Conservation (phyloP, 2,329 filamentous ascomycete genomes). For the Trichoderma aggressivum region DNA sequence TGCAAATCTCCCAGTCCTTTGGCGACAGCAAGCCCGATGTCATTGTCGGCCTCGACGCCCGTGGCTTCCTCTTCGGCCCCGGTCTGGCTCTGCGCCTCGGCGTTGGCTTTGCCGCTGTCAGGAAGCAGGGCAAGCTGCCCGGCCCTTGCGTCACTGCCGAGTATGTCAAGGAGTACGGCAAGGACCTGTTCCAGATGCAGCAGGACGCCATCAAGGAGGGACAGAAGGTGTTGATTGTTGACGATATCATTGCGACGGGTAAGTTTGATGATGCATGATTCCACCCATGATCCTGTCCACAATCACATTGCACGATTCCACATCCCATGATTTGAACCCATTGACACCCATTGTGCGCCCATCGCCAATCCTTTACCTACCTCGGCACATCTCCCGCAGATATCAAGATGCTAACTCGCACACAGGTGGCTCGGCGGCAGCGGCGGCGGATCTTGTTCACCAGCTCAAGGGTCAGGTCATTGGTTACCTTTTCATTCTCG, state of each 20-base stretch:
- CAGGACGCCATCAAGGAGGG: slow-evolving; percentile 76
- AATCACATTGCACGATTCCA: not conserved
- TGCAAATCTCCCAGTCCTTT: slow-evolving; percentile 69
- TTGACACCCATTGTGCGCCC: not conserved
- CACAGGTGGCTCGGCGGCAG: slow-evolving; percentile 83
- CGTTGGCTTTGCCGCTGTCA: slow-evolving; percentile 84
- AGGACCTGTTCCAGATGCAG: slow-evolving; percentile 96
- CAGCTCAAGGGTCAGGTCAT: slow-evolving; percentile 82
- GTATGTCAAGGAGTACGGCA: slow-evolving; percentile 94
- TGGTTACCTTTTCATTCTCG: slow-evolving; percentile 92
- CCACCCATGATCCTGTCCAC: not conserved
- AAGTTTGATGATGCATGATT: slow-evolving; percentile 37
- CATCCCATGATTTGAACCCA: not conserved
- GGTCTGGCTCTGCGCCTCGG: slow-evolving; percentile 78
- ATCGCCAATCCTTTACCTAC: not conserved
- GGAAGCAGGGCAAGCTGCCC: slow-evolving; percentile 94
- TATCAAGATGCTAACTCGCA: not conserved
- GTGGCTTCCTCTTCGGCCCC: slow-evolving; percentile 94
- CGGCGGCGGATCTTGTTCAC: slow-evolving; percentile 80
- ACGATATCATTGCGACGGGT: slow-evolving; percentile 99
- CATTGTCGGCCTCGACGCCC: slow-evolving; percentile 87
- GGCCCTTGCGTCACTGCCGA: slow-evolving; percentile 80
- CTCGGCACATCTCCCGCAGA: not conserved
- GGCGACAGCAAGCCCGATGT: slow-evolving; percentile 71
- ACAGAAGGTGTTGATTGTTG: slow-evolving; percentile 87